phyloP scores from a whole-genome alignment of 208 protist genomes.

The Crithidia thermophila region DNA sequence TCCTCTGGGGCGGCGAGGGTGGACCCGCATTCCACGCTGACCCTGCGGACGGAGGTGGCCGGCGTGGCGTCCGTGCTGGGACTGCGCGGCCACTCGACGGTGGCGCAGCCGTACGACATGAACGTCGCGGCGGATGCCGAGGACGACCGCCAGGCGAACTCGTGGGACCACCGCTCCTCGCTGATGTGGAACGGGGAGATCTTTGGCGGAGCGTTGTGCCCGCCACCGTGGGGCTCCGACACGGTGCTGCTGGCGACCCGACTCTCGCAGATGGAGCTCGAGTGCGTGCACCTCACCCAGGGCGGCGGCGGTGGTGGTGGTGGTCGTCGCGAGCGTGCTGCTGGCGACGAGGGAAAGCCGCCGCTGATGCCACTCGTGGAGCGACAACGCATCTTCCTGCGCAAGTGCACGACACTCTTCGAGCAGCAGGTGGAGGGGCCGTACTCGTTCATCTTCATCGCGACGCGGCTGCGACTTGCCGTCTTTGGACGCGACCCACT shows the following conservation, averaged over 20 bases:
- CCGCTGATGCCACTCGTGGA: constrained; percentile 23
- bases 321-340: background rate
- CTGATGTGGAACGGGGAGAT: constrained; percentile 90
- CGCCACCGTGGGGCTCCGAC: constrained; percentile 70
- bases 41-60: constrained; percentile 41
- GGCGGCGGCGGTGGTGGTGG: background rate
- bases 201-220: constrained; percentile 72
- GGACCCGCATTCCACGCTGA: background rate
- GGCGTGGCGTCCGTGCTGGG: constrained; percentile 68
- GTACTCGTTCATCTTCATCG: constrained; percentile 86
- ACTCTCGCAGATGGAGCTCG: constrained; percentile 62
- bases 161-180: constrained; percentile 41
- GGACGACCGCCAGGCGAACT: constrained; percentile 28
- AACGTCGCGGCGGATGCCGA: constrained; percentile 43
- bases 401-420: constrained; percentile 61
- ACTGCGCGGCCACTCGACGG: constrained; percentile 52
- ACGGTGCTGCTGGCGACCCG: constrained; percentile 64
- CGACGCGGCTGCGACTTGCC: constrained; percentile 54
- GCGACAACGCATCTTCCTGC: constrained; percentile 60
- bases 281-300: constrained; percentile 25
- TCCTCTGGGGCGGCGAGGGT: background rate
- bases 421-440: constrained; percentile 80
- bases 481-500: constrained; percentile 91
- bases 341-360: background rate
- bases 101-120: constrained; percentile 77